Base-by-base conservation (phyloP, 257 asterid species). In the Buddleja alternifolia region DNA sequence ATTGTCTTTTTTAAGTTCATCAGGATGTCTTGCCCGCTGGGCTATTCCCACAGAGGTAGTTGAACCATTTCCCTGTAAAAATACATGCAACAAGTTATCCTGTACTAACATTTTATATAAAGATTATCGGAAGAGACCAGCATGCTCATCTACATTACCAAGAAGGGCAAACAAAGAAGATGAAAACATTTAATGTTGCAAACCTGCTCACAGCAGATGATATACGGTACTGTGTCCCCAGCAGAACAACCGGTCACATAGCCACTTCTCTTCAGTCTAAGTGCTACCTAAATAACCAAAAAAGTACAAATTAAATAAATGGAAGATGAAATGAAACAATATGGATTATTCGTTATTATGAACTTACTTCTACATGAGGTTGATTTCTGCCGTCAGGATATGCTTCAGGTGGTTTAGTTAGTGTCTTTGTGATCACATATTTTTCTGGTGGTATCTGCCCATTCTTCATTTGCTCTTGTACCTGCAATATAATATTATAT, bases 21-120 rank as follows among this genome's bases (percentile, higher is more conserved):
- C 97, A 11, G 99, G 99, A 82, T 93, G 99, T 61, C 96, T 93
- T 59, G 99, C 99, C 61, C 99, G 92, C 79, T 84, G 97, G 71
- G 99, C 90, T 76, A 93, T 93, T 55, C 99, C 99, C 7, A 67
- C 77, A 16, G 96, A 82, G 74, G 81, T 57, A 68, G 84, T 68
- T n/a, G 89, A 83, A 66, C 84, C 85, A 71, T 70, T 83, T 69
- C 92, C 99, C 99, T 93, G 69, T 47, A 73, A 64, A 66, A 47
- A 67, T 34, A 64, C 58, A 41, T 0, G 60, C 59, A 72, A 59
- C 57, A 71, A 63, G 53, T 46, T 37, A 60, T 69, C 55, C 3
- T 15, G 20, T 61, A 34, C 50, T 15, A 21, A n/a, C 42, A 55
- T 37, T 60, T 45, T 63, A 44, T 11, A 25, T 54, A 58, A 17